Conservation (phyloP, 1,139 yeast genomes). For the Spencermartinsiella ligniputridi region DNA sequence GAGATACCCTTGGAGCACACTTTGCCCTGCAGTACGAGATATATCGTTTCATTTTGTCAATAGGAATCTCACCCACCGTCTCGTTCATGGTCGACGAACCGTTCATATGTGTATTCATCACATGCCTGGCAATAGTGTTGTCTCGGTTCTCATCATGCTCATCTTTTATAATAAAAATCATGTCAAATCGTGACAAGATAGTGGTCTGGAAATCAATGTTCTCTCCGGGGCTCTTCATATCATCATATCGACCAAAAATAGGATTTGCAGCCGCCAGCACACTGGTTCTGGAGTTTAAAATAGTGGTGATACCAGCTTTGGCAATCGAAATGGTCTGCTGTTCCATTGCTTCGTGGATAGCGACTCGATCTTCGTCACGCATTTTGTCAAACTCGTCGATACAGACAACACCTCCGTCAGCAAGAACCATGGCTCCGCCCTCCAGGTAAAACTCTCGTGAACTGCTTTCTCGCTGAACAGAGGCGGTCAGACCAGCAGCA, state of each 20-base stretch:
- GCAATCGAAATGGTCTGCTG: conserved; percentile 99
- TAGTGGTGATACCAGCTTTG: conserved; percentile 97
- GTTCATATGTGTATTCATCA: conserved; percentile 91
- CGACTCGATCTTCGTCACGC: conserved; percentile 99
- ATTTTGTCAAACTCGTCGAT: conserved; percentile 98
- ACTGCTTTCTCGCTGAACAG: conserved; percentile 85
- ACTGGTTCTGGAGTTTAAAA: conserved; percentile 89
- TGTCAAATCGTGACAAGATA: conserved; percentile 92
- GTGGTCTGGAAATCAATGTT: conserved; percentile 97
- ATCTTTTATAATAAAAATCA: conserved; percentile 96
- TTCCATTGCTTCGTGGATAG: conserved; percentile 99
- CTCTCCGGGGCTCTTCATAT: conserved; percentile 93
- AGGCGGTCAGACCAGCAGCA: conserved; percentile 98
- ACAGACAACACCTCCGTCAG: conserved; percentile 99
- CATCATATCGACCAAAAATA: conserved; percentile 92
- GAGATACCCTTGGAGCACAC: conserved; percentile 89
- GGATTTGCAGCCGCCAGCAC: conserved; percentile 99
- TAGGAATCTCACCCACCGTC: conserved; percentile 82
- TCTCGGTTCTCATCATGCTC: conserved; percentile 87
- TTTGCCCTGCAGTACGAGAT: conserved; percentile 82
- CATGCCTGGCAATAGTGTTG: conserved; percentile 88
- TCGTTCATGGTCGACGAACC: conserved; percentile 48
- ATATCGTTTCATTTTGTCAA: conserved; percentile 86
- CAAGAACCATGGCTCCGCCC: conserved; percentile 99
- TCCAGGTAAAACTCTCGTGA: conserved; percentile 91